These are phyloP conservation scores for Scenedesmus sp. DNA, from an alignment of 163 green algal species.

Conservation along the genomic window DNA sequence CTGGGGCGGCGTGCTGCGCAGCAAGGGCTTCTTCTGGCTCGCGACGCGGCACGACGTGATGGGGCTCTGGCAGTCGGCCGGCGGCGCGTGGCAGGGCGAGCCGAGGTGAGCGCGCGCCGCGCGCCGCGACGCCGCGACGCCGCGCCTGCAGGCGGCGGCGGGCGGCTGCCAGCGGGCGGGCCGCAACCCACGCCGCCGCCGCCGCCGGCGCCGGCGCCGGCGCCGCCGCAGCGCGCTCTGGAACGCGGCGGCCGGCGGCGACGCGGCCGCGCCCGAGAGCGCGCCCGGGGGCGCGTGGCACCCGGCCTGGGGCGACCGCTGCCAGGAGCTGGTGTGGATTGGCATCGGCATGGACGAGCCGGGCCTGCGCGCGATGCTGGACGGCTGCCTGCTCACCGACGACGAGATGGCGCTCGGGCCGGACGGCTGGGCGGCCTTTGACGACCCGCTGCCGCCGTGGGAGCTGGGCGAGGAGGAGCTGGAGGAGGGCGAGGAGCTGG, in stretches of 20 bases:
- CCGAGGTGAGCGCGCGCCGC: constrained; percentile 49
- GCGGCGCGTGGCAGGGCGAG: constrained; percentile 65
- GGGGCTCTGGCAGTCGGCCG: constrained; percentile 68
- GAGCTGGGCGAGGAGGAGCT: background rate
- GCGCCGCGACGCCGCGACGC: background rate
- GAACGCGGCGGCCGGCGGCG: constrained; percentile 40
- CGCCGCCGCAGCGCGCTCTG: constrained; percentile 48
- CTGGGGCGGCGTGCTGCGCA: constrained; percentile 64
- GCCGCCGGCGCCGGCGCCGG: no score
- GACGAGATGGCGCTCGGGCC: constrained; percentile 67
- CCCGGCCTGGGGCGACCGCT: constrained; percentile 58
- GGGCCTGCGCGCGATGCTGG: constrained; percentile 63
- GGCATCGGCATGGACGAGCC: constrained; percentile 70
- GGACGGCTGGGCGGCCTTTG: constrained; percentile 52
- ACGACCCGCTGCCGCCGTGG: constrained; percentile 61
- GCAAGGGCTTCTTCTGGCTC: constrained; percentile 73
- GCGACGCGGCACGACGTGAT: constrained; percentile 66
- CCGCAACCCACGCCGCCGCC: no score
- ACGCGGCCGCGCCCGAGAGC: no score
- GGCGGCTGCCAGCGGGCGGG: background rate
- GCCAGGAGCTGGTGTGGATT: constrained; percentile 88
- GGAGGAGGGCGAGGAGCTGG: constrained; percentile 13
- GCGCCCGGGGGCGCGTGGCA: constrained; percentile 50
- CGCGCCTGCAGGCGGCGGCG: no score
- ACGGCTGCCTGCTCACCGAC: constrained; percentile 67